Conservation (phyloP, 768 basidiomycete genomes). For the Mycena floridula region DNA sequence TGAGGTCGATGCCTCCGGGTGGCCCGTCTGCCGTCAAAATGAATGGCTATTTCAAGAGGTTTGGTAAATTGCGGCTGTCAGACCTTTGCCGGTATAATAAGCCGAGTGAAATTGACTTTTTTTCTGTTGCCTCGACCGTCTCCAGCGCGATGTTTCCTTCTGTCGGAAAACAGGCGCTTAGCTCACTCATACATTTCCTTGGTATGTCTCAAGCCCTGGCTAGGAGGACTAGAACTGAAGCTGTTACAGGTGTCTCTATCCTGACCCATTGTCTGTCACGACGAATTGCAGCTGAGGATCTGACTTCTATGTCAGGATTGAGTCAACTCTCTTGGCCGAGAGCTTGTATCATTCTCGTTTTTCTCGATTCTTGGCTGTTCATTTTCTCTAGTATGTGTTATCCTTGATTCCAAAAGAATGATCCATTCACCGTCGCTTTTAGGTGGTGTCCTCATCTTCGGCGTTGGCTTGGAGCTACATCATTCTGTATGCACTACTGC, state of each 20-base stretch:
- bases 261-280: conserved; percentile 33
- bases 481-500: conserved; percentile 31
- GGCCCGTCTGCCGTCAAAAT: not conserved
- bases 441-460: conserved; percentile 40
- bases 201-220: conserved; percentile 11
- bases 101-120: not conserved
- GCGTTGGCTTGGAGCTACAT: conserved; percentile 34
- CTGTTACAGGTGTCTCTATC: conserved; percentile 19
- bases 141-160: conserved; percentile 18
- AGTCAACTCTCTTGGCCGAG: conserved; percentile 32
- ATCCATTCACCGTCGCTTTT: not conserved
- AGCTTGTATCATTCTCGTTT: conserved; percentile 31
- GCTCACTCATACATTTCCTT: conserved; percentile 21
- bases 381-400: not conserved
- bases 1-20: not conserved
- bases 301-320: conserved; percentile 22
- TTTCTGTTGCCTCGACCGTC: not conserved
- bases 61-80: not conserved
- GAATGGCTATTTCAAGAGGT: not conserved
- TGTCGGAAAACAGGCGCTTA: conserved; percentile 19
- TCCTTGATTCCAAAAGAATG: not conserved
- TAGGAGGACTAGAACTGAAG: not conserved
- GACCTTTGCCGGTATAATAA: not conserved
- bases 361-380: conserved; percentile 39
- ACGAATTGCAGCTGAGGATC: conserved; percentile 23